Base-by-base conservation (phyloP, 768 basidiomycete species). In the Pleurotus platypus region DNA sequence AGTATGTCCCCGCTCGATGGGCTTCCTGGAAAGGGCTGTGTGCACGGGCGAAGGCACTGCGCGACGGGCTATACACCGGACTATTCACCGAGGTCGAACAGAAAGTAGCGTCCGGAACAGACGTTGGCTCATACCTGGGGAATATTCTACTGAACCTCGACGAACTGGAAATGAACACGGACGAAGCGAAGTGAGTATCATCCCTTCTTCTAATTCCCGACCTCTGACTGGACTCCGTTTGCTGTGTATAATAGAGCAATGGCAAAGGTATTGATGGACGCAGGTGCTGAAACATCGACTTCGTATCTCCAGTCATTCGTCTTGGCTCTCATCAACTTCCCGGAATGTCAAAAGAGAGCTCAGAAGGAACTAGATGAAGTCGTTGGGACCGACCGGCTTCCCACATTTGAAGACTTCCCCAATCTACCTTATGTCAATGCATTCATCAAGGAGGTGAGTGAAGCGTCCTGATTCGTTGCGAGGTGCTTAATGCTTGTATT, bases 331-430 rank as follows among this genome's bases (percentile, higher is more conserved):
- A 63, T 72, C 4, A 60, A 69, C 7, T 61, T 75, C 56, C 77
- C 77, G 1, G 66, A 71, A 11, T 61, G 67, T 11, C 74, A 73
- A 56, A 56, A 45, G 6, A 70, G 62, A 49, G 77, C 75, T 0
- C 79, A 77, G 54, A 66, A 64, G 4, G 77, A 79, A 60, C 66
- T 81, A 11, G 78, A 80, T 59, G 24, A 49, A 1, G 67, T 78
- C 4, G 59, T 78, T 9, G 74, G 72, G 11, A 20, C 45, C 2
- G 66, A 61, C 18, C 66, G 76, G 3, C 64, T 79, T 6, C 79
- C 78, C 1, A 64, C 64, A 3, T 69, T 73, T 16, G 58, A 60
- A 3, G 72, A 74, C 58, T 56, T 61, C 37, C 49, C 53, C 2
- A 46, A 61, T 37, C 62, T 79, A 5, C 75, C 74, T 1, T 80